These are phyloP conservation scores for Phallus indusiatus DNA, from an alignment of 768 basidiomycete species.

Conservation along the genomic window DNA sequence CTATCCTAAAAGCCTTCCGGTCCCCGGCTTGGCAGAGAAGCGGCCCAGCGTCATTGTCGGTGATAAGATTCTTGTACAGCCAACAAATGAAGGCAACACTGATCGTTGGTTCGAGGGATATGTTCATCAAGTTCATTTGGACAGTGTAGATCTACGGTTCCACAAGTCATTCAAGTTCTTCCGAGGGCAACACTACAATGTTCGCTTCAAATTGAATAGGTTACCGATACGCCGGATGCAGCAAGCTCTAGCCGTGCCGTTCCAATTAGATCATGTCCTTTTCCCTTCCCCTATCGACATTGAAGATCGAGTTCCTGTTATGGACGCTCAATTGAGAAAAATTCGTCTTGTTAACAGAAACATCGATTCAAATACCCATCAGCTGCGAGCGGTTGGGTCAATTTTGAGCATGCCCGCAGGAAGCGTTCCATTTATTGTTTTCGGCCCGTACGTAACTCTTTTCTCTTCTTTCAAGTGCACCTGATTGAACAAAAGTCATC, in stretches of 20 bases:
- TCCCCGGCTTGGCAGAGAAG: conserved; percentile 49
- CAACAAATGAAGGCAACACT: not conserved
- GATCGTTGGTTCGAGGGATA: conserved; percentile 51
- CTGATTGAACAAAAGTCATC: not conserved
- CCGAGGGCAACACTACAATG: conserved; percentile 31
- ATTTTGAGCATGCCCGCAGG: conserved; percentile 37
- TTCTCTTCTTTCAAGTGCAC: not conserved
- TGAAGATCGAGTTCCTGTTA: conserved; percentile 9
- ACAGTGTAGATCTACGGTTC: conserved; percentile 45
- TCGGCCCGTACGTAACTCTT: conserved; percentile 43
- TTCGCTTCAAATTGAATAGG: conserved; percentile 47
- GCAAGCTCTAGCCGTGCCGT: conserved; percentile 40
- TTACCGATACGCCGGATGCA: conserved; percentile 50
- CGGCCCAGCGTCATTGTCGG: conserved; percentile 49
- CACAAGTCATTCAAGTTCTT: conserved; percentile 30
- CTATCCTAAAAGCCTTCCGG: conserved; percentile 22
- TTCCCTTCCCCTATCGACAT: conserved; percentile 35
- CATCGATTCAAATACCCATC: conserved; percentile 36
- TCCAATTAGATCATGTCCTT: conserved; percentile 36
- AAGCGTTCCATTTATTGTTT: conserved; percentile 46
- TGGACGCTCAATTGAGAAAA: conserved; percentile 1
- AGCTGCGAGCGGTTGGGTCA: conserved; percentile 38
- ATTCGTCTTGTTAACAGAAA: conserved; percentile 31
- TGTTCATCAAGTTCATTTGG: conserved; percentile 41
- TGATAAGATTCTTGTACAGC: conserved; percentile 31